Evolutionary conservation across 192 early-diverging fungal species (phyloP).

Genomic region (Coemansia sp.): DNA sequence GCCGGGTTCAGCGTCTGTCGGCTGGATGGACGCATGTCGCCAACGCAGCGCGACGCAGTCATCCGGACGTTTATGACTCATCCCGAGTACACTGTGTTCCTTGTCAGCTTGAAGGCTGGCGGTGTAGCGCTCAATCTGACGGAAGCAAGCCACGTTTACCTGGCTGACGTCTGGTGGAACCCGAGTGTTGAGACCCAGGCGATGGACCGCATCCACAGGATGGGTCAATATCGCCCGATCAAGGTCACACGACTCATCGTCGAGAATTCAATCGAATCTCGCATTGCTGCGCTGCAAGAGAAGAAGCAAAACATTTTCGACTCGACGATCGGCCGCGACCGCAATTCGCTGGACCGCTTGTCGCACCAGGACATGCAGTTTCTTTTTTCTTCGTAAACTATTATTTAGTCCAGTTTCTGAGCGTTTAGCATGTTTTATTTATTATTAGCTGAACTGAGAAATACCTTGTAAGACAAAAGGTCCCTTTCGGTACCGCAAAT

Average conservation of each 20-base stretch:
- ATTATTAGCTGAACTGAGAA: too few relatives aligned
- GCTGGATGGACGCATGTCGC: conserved; percentile 87
- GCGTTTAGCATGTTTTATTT: too few relatives aligned
- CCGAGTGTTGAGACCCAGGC: conserved; percentile 72
- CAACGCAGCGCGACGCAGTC: conserved; percentile 68
- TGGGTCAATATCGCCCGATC: conserved; percentile 90
- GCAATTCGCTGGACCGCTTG: conserved; percentile 67
- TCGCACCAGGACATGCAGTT: conserved; percentile 80
- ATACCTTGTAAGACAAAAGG: neutral
- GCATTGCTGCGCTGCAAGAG: conserved; percentile 87
- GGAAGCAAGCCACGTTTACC: conserved; percentile 80
- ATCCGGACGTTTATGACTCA: conserved; percentile 74
- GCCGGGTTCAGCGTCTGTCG: conserved; percentile 74
- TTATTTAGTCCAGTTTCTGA: too few relatives aligned
- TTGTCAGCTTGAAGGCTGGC: conserved; percentile 88
- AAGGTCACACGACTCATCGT: conserved; percentile 85
- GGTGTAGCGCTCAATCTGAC: conserved; percentile 92
- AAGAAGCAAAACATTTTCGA: conserved; percentile 90
- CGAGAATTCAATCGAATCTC: conserved; percentile 88
- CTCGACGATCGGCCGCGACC: conserved; percentile 82
- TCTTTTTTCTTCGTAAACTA: conserved; percentile 75
- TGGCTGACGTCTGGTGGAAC: conserved; percentile 68
- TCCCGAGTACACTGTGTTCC: conserved; percentile 80
- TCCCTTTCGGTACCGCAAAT: conserved; percentile 38
- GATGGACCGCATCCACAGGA: conserved; percentile 91